phyloP scores from a whole-genome alignment of 768 basidiomycete genomes.

The Podaxis sp. region DNA sequence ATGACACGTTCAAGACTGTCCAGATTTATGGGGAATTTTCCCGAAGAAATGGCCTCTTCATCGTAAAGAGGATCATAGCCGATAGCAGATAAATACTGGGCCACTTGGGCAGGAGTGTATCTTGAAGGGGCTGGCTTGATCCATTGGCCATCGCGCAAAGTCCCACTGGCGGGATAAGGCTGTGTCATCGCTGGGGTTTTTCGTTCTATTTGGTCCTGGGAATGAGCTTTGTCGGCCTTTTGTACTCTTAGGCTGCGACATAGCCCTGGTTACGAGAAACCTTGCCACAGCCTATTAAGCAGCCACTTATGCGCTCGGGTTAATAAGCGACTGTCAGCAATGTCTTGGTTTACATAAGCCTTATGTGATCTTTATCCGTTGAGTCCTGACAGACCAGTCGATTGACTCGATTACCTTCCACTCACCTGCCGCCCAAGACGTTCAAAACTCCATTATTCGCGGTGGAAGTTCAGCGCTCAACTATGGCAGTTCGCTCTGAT shows the following conservation, averaged over 20 bases:
- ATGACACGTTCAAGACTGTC: conserved; percentile 28
- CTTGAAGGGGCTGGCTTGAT: conserved; percentile 25
- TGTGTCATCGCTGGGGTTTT: not conserved
- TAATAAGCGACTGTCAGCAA: too few species aligned
- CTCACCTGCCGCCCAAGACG: too few species aligned
- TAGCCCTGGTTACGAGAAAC: too few species aligned
- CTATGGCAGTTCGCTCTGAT: too few species aligned
- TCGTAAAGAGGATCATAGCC: conserved; percentile 19
- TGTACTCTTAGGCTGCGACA: not conserved
- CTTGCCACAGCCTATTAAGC: too few species aligned
- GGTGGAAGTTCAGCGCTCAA: too few species aligned
- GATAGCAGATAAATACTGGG: conserved; percentile 27
- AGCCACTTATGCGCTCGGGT: too few species aligned
- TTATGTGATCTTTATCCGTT: too few species aligned
- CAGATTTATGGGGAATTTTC: conserved; percentile 24
- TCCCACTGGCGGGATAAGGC: conserved; percentile 14
- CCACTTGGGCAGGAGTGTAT: conserved; percentile 23
- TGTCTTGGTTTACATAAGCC: too few species aligned
- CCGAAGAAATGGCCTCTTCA: conserved; percentile 19
- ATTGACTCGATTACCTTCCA: too few species aligned
- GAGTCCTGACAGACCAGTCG: too few species aligned
- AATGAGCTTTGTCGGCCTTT: not conserved
- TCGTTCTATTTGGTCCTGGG: not conserved
- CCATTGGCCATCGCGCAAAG: conserved; percentile 21
- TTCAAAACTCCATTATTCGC: too few species aligned